phyloP scores from a whole-genome alignment of 345 rosid species.

The Citrus sp. region DNA sequence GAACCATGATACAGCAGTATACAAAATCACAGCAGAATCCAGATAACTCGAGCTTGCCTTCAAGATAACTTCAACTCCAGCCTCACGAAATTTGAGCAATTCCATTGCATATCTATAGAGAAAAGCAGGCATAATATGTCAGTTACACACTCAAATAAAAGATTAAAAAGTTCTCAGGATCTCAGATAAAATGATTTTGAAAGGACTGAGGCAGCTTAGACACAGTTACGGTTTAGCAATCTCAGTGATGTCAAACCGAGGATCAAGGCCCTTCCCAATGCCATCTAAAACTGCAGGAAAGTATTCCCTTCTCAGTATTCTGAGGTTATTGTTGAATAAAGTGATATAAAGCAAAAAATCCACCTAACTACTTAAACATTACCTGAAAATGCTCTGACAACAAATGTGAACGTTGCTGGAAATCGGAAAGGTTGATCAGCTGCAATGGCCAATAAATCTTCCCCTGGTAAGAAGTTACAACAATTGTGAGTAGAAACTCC shows the following conservation, averaged over 20 bases:
- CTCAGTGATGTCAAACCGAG: constrained; percentile 95
- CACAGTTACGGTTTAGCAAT: constrained; percentile 92
- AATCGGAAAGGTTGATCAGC: constrained; percentile 99
- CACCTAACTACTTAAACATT: constrained; percentile 2
- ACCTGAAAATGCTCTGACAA: constrained; percentile 99
- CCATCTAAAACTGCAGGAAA: constrained; percentile 81
- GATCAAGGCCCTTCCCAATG: constrained; percentile 98
- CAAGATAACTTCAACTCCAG: constrained; percentile 86
- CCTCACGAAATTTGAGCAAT: constrained; percentile 85
- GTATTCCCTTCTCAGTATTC: neutral
- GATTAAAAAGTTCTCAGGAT: neutral
- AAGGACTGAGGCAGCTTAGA: neutral
- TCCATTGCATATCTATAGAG: constrained; percentile 83
- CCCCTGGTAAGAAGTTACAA: constrained; percentile 58
- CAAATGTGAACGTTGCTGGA: constrained; percentile 98
- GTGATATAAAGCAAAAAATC: neutral
- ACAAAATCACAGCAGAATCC: constrained; percentile 4
- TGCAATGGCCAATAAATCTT: constrained; percentile 92
- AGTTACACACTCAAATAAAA: constrained; percentile 2
- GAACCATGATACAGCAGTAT: neutral
- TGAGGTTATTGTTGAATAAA: constrained; percentile 14
- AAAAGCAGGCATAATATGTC: constrained; percentile 22
- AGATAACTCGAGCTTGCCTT: constrained; percentile 52
- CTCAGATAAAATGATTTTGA: neutral
- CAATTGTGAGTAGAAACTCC: constrained; percentile 15